Base-by-base conservation (phyloP, 2,329 filamentous ascomycete genomes). In the Trichoderma breve region DNA sequence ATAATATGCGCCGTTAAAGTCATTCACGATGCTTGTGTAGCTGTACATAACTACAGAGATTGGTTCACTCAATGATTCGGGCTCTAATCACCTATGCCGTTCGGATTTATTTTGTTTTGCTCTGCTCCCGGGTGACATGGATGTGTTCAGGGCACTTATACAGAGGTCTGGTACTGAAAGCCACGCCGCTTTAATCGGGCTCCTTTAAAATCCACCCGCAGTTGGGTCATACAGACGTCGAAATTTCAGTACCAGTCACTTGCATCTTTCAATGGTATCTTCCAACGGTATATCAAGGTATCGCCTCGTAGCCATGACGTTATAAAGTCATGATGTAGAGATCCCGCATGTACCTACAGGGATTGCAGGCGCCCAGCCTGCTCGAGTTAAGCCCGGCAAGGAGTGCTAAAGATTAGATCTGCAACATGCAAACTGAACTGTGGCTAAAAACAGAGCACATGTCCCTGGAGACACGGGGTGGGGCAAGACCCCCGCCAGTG, bases 351-450 rank as follows among this genome's bases (percentile, higher is more conserved):
- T 53, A 53, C 47, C 47, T 53, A 53, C 57, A 34, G 32, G 57
- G 30, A 60, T 60, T 34, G 30, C n/a, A 34, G 18, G 21, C 30
- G n/a, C 57, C 11, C 57, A n/a, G 21, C 32, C 58, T 8, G 21
- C 32, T 36, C 60, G 14, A 62, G 30, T 26, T 26, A 39, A 62
- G 14, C 60, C 60, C 60, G 18, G 21, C 60, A 34, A 24, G 55
- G 55, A 62, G 60, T 62, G 60, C 60, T 62, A 62, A 36, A 62
- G 60, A 58, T 60, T 34, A n/a, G 57, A 60, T 60, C 30, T 34
- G 30, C 57, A 21, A 51, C n/a, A 51, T 51, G 43, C 43, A 51
- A 8, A 8, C 30, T 60, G 57, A 34, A 32, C 57, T 18, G 24
- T 60, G 11, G 57, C 28, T 21, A 14, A 60, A 34, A 34, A 14